Evolutionary conservation across 2,329 filamentous ascomycete genomes (phyloP).

Genomic region (Septoria petroselini): DNA sequence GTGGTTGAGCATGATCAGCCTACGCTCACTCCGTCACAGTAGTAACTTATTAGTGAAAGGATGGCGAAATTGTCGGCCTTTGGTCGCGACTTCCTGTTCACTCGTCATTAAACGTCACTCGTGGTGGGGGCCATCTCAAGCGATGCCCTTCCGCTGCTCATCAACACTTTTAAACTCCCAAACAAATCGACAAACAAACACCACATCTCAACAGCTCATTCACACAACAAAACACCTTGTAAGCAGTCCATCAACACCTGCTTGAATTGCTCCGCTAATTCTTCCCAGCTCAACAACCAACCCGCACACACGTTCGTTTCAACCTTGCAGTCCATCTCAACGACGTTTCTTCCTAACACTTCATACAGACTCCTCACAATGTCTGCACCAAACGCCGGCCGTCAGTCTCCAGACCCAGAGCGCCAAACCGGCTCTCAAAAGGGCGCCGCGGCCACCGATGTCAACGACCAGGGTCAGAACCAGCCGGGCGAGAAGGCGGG

Average conservation of each 20-base stretch:
- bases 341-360: conserved; percentile 1
- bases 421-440: conserved; percentile 61
- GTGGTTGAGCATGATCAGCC: too few species aligned
- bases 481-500: conserved; percentile 45
- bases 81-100: too few species aligned
- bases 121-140: not conserved
- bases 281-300: not conserved
- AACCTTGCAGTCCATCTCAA: not conserved
- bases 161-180: not conserved
- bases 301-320: not conserved
- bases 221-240: not conserved
- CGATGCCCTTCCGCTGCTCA: not conserved
- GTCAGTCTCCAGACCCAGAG: conserved; percentile 75
- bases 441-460: conserved; percentile 50
- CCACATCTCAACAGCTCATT: not conserved
- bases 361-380: conserved; percentile 48
- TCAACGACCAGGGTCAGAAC: conserved; percentile 45
- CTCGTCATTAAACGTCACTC: too few species aligned
- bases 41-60: too few species aligned
- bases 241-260: not conserved
- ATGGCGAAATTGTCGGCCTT: not conserved
- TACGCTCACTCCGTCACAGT: too few species aligned
- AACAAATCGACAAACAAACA: not conserved
- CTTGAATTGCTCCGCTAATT: not conserved
- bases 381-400: conserved; percentile 62